phyloP scores from a whole-genome alignment of 2,329 filamentous ascomycete genomes.

The Botrytis cinerea region DNA sequence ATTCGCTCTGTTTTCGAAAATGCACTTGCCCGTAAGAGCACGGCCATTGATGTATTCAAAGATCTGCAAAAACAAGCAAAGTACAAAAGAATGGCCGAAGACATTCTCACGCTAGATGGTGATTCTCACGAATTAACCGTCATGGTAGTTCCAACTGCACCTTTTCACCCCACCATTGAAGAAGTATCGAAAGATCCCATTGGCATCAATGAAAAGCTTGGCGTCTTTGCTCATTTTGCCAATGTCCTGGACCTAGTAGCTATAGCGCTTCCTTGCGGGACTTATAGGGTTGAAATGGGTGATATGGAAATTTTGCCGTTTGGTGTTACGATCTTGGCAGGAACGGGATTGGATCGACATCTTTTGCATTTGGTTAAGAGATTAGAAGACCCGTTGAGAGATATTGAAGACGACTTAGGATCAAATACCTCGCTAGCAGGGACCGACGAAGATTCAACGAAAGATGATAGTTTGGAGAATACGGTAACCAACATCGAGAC shows the following conservation, averaged over 20 bases:
- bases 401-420: constrained; percentile 27
- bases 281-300: constrained; percentile 31
- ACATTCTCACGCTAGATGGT: constrained; percentile 42
- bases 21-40: constrained; percentile 44
- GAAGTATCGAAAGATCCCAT: constrained; percentile 54
- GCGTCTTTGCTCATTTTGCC: constrained; percentile 54
- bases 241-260: constrained; percentile 57
- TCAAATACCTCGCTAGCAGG: not conserved
- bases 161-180: constrained; percentile 49
- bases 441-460: not conserved
- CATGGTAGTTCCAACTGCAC: constrained; percentile 54
- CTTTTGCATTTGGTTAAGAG: constrained; percentile 43
- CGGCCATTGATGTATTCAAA: constrained; percentile 51
- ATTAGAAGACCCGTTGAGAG: constrained; percentile 36
- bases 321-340: constrained; percentile 48
- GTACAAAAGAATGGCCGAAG: constrained; percentile 47
- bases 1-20: constrained; percentile 49
- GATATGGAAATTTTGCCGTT: constrained; percentile 44
- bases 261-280: constrained; percentile 41
- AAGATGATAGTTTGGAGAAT: not conserved
- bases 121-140: constrained; percentile 42
- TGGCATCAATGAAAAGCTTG: constrained; percentile 50
- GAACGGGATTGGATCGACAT: constrained; percentile 45
- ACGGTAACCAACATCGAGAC: not conserved
- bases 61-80: constrained; percentile 50